Evolutionary conservation across 768 basidiomycete genomes (phyloP), one percentile per base, ranked within the genome.

Genomic region (Leccinum imitatum): DNA sequence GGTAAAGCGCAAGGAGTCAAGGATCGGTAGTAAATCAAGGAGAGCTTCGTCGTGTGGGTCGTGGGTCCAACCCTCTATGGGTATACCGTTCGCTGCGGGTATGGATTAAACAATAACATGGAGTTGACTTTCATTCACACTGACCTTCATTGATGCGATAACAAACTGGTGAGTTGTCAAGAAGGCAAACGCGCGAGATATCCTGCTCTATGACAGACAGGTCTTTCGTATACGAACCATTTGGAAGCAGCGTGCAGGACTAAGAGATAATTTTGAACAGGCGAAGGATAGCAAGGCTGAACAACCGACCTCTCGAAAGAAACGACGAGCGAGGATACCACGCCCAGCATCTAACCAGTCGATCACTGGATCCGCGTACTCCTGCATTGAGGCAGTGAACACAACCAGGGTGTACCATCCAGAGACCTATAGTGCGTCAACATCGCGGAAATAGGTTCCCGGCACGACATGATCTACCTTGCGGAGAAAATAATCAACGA

Each of bases 281-380:
- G 41, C 25, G 41, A 27, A 56, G 13, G 27, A 17, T 3, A 17
- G 25, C 50, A 61, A 51, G 33, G 31, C 17, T 21, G 33, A 21
- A 47, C 25, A 21, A 82, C 91, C 59, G 56, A 91, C 91, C 79
- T 97, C 94, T 62, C 97, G 86, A 76, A 98, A 99, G 63, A 97
- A 80, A 37, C 95, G 86, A 62, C 91, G 89, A 2, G 82, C 85
- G 37, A 99, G 84, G 59, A 98, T 91, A 17, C 95, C 95, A 50
- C 93, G 84, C 4, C 95, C 93, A 57, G 89, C 93, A 71, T 99
- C 97, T 56, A 99, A 78, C 97, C 97, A 99, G 76, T 99, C 97
- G 65, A 99, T 99, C 30, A 99, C 95, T 0, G 97, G 97, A 78
- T 99, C 97, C 62, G 97, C 97, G 73, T 99, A 99, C 76, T 99